Conservation (phyloP, 179 eudicot genomes). For the Spergularia azorica region DNA sequence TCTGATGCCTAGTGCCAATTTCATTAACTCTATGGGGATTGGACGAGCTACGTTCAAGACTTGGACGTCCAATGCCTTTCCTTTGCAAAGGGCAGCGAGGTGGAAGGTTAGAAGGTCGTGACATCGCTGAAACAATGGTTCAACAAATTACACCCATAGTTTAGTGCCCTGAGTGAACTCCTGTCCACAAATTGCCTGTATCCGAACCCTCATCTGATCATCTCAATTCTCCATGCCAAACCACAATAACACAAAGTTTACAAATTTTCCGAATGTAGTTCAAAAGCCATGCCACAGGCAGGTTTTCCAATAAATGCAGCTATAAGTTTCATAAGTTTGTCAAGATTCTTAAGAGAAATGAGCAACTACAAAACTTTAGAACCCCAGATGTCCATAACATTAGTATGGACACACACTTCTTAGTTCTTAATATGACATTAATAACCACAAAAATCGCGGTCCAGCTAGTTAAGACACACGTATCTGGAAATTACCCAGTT, state of each 20-base stretch:
- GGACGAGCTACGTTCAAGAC: conserved; percentile 21
- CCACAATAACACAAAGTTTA: not conserved
- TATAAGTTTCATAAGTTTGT: too few species aligned
- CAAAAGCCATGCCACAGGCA: not conserved
- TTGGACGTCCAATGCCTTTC: conserved; percentile 25
- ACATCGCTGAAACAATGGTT: conserved; percentile 31
- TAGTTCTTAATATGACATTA: too few species aligned
- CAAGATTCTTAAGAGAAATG: too few species aligned
- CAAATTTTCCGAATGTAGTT: not conserved
- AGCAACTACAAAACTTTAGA: too few species aligned
- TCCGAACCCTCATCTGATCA: conserved; percentile 15
- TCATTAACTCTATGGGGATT: conserved; percentile 15
- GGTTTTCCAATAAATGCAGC: too few species aligned
- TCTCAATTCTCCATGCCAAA: not conserved
- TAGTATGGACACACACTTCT: too few species aligned
- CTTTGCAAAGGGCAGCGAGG: conserved; percentile 61
- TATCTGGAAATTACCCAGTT: too few species aligned
- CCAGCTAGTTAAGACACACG: too few species aligned
- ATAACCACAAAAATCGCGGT: too few species aligned
- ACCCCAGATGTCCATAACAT: too few species aligned
- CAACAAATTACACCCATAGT: conserved; percentile 7
- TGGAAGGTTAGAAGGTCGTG: conserved; percentile 57
- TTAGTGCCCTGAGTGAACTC: conserved; percentile 1
- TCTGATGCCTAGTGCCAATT: conserved; percentile 32
- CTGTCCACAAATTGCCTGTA: conserved; percentile 19